phyloP scores from a whole-genome alignment of 495 filamentous ascomycete species.

The Podospora appendiculata region DNA sequence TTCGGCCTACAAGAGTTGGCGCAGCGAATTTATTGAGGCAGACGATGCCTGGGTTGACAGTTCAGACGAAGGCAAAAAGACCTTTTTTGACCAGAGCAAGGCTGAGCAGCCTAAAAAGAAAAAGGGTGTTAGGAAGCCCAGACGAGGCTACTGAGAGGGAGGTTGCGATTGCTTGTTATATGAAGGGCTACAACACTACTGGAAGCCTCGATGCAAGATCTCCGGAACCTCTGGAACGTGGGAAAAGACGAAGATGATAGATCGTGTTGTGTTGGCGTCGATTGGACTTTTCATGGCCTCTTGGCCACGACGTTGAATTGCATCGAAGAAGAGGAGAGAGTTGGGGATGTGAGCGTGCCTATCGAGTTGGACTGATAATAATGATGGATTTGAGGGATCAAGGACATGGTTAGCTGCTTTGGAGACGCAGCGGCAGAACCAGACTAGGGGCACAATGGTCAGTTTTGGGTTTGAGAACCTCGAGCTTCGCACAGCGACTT shows the following conservation, averaged over 20 bases:
- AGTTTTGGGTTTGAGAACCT: constrained; percentile 5
- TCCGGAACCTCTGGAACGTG: too few relatives aligned
- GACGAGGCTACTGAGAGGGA: constrained; percentile 13
- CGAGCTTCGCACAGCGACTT: neutral
- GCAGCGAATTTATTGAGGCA: constrained; percentile 11
- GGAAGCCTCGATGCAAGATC: too few relatives aligned
- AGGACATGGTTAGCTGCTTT: constrained; percentile 4
- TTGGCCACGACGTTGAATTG: too few relatives aligned
- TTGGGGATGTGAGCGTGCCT: too few relatives aligned
- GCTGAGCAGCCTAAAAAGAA: constrained; percentile 9
- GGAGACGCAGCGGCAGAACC: constrained; percentile 2
- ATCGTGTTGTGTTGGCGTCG: too few relatives aligned
- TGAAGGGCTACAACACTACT: neutral
- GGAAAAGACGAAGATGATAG: too few relatives aligned
- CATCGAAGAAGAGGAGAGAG: too few relatives aligned
- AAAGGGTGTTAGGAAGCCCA: constrained; percentile 3
- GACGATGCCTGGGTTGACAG: constrained; percentile 17
- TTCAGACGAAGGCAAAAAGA: constrained; percentile 15
- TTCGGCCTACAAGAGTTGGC: neutral
- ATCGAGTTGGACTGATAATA: neutral
- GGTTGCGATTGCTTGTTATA: neutral
- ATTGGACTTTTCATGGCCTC: too few relatives aligned
- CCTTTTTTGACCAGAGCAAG: constrained; percentile 17
- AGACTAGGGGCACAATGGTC: neutral
- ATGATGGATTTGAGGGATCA: neutral